Evolutionary conservation across 2,329 filamentous ascomycete genomes (phyloP).

Genomic region (Endocalyx cinctus): DNA sequence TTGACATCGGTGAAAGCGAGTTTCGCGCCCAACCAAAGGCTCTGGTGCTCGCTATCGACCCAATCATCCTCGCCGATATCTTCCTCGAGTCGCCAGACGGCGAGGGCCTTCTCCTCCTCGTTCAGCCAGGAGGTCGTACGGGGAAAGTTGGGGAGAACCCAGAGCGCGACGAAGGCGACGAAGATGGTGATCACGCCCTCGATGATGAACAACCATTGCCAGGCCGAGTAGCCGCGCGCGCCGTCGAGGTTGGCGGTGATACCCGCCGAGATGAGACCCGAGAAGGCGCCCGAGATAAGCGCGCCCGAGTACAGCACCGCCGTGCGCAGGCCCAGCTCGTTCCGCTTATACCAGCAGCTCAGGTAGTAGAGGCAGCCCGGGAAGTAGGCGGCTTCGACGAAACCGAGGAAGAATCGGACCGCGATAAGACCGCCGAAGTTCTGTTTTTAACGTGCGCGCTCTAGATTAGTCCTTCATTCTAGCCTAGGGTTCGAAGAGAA

Average conservation of each 20-base stretch:
- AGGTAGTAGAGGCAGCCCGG: slow-evolving; percentile 61
- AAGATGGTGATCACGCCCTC: slow-evolving; percentile 62
- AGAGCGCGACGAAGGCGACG: slow-evolving; percentile 53
- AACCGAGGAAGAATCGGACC: slow-evolving; percentile 39
- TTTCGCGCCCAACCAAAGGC: slow-evolving; percentile 48
- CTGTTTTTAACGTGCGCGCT: slow-evolving; percentile 6
- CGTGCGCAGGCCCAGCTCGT: slow-evolving; percentile 62
- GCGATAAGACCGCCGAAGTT: slow-evolving; percentile 33
- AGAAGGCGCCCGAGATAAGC: slow-evolving; percentile 67
- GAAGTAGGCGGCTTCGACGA: slow-evolving; percentile 40
- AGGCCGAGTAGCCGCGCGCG: slow-evolving; percentile 51
- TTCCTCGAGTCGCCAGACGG: slow-evolving; percentile 57
- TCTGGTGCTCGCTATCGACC: slow-evolving; percentile 51
- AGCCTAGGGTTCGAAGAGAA: too few relatives aligned
- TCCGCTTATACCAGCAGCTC: slow-evolving; percentile 63
- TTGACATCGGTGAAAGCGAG: slow-evolving; percentile 55
- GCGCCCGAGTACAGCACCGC: slow-evolving; percentile 64
- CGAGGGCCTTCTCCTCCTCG: slow-evolving; percentile 52
- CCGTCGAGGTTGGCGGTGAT: slow-evolving; percentile 64
- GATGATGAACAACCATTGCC: slow-evolving; percentile 66
- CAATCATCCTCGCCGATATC: slow-evolving; percentile 63
- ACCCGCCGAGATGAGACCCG: slow-evolving; percentile 59
- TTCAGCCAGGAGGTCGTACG: slow-evolving; percentile 52
- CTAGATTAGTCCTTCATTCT: neutral
- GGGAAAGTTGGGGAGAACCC: slow-evolving; percentile 65